These are phyloP conservation scores for Phyllostachys edulis DNA, from an alignment of 176 grass and related monocot species.

Conservation along the genomic window DNA sequence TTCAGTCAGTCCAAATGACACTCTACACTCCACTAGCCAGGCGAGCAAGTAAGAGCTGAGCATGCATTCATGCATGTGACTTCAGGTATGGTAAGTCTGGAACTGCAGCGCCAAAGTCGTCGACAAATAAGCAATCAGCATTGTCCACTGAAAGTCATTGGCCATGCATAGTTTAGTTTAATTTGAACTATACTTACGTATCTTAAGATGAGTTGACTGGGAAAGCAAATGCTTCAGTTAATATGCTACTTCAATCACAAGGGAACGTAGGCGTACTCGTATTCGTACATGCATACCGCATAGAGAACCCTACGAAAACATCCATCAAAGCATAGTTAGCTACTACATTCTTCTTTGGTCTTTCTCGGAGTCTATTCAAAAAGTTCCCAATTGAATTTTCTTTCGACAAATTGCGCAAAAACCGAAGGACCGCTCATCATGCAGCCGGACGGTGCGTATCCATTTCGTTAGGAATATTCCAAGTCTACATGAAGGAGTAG, in stretches of 20 bases:
- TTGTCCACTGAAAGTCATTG: background rate
- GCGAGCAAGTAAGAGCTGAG: background rate
- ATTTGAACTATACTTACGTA: background rate
- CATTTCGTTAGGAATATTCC: slow-evolving; percentile 14
- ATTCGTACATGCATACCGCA: background rate
- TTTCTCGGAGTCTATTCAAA: background rate
- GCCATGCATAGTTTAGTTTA: background rate
- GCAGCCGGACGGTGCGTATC: background rate
- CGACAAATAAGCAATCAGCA: slow-evolving; percentile 14
- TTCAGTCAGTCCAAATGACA: slow-evolving; percentile 16
- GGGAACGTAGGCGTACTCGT: background rate
- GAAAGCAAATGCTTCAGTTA: background rate
- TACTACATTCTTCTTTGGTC: background rate
- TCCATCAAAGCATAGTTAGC: background rate
- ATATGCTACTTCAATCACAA: background rate
- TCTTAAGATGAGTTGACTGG: background rate
- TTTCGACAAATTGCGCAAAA: background rate
- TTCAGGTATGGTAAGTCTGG: background rate
- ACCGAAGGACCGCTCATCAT: background rate
- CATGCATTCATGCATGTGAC: background rate
- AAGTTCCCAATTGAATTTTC: background rate
- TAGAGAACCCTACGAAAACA: background rate
- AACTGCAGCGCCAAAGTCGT: slow-evolving; percentile 15
- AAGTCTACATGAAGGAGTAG: background rate
- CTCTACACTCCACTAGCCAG: background rate